Evolutionary conservation across 176 grass and related monocot genomes (phyloP).

Genomic region (Lolium perenne): DNA sequence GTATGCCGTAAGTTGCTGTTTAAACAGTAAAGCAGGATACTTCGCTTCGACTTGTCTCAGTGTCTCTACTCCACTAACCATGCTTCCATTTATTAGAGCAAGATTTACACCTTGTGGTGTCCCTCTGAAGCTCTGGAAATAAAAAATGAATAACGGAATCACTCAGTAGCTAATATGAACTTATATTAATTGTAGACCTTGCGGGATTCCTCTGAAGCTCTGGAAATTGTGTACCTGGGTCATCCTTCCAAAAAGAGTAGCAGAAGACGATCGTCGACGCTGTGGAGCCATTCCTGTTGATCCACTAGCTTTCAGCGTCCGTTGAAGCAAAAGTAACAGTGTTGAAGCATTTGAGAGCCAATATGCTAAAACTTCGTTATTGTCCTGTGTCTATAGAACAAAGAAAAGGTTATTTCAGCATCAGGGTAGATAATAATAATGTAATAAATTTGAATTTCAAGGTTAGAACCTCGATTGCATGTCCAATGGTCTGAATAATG

Average conservation of each 20-base stretch:
- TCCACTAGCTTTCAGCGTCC: conserved; percentile 90
- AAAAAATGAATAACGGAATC: conserved; percentile 33
- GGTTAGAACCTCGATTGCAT: conserved; percentile 95
- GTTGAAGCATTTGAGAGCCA: conserved; percentile 99
- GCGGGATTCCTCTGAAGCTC: too few species aligned
- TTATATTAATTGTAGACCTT: too few species aligned
- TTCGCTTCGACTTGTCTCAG: conserved; percentile 96
- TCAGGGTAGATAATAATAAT: conserved; percentile 22
- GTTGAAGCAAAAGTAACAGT: conserved; percentile 86
- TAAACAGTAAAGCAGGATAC: conserved; percentile 95
- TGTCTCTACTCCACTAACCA: conserved; percentile 73
- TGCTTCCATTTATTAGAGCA: conserved; percentile 83
- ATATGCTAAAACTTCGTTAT: conserved; percentile 93
- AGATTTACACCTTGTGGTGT: conserved; percentile 92
- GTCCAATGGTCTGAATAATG: conserved; percentile 99
- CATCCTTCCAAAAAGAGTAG: conserved; percentile 97
- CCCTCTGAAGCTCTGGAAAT: conserved; percentile 89
- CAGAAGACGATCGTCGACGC: conserved; percentile 84
- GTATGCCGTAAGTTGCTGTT: conserved; percentile 94
- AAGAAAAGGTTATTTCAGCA: conserved; percentile 44
- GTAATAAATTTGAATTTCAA: conserved; percentile 29
- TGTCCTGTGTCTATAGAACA: conserved; percentile 89
- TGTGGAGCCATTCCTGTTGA: conserved; percentile 94
- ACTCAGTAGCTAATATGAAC: conserved; percentile 26
- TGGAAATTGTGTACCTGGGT: conserved; percentile 66